phyloP scores from a whole-genome alignment of 2,329 filamentous ascomycete genomes.

The Cladophialophora yegresii region DNA sequence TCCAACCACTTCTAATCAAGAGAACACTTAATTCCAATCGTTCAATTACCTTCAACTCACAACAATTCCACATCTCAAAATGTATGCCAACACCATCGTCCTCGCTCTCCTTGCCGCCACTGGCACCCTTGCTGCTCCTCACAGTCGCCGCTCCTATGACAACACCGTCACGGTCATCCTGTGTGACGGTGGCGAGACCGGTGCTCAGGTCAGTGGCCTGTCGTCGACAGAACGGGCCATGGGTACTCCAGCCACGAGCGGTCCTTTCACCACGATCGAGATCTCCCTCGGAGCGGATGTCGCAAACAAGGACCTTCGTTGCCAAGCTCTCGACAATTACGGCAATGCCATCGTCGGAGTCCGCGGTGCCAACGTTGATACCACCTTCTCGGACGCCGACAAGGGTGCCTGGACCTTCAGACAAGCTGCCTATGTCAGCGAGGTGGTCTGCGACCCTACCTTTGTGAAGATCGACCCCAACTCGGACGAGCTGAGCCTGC shows the following conservation, averaged over 20 bases:
- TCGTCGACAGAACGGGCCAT: conserved; percentile 17
- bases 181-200: conserved; percentile 21
- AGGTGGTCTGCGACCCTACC: conserved; percentile 31
- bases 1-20: conserved; percentile 10
- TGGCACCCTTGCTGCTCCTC: conserved; percentile 30
- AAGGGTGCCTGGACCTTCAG: conserved; percentile 33
- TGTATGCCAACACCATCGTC: conserved; percentile 14
- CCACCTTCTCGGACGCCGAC: conserved; percentile 32
- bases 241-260: conserved; percentile 9
- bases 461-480: conserved; percentile 28
- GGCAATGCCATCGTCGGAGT: conserved; percentile 27
- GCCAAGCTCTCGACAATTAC: conserved; percentile 30
- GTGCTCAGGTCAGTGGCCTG: conserved; percentile 19
- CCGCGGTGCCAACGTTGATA: conserved; percentile 30
- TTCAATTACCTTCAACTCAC: conserved; percentile 6
- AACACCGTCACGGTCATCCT: conserved; percentile 27
- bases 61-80: conserved; percentile 8
- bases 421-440: conserved; percentile 24
- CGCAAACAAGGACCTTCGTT: conserved; percentile 29
- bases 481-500: conserved; percentile 18
- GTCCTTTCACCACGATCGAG: conserved; percentile 29
- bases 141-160: conserved; percentile 15
- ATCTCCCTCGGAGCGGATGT: conserved; percentile 26
- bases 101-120: conserved; percentile 31
- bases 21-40: conserved; percentile 11